Evolutionary conservation across 2,329 filamentous ascomycete genomes (phyloP).

Genomic region (Tothia fuscella): DNA sequence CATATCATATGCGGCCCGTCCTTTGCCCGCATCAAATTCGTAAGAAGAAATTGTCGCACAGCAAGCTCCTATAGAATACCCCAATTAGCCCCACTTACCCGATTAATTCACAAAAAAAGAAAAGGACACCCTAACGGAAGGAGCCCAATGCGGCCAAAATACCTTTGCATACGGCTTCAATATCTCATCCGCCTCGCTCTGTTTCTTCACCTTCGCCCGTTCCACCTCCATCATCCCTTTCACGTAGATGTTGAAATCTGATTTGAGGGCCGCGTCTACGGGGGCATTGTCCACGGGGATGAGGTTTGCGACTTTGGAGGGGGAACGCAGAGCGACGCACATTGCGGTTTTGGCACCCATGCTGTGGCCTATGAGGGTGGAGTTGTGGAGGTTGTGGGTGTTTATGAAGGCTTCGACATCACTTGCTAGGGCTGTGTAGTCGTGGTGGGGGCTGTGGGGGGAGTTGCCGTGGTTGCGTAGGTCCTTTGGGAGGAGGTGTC

Average conservation of each 20-base stretch:
- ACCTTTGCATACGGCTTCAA: constrained; percentile 62
- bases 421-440: constrained; percentile 70
- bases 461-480: constrained; percentile 89
- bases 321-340: constrained; percentile 64
- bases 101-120: neutral
- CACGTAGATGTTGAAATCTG: constrained; percentile 68
- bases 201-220: constrained; percentile 50
- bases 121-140: constrained; percentile 4
- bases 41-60: constrained; percentile 83
- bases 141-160: constrained; percentile 14
- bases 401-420: constrained; percentile 72
- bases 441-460: constrained; percentile 62
- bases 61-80: constrained; percentile 43
- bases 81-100: neutral
- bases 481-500: constrained; percentile 54
- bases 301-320: constrained; percentile 55
- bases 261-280: constrained; percentile 62
- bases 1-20: constrained; percentile 52
- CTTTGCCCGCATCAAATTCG: constrained; percentile 53
- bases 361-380: constrained; percentile 81
- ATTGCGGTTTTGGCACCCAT: constrained; percentile 96
- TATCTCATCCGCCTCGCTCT: constrained; percentile 70
- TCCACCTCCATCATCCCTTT: constrained; percentile 77
- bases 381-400: constrained; percentile 54
- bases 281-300: constrained; percentile 89